Evolutionary conservation across 345 rosid genomes (phyloP), one percentile per base, ranked within the genome.

Genomic region (Iberis pinnata): DNA sequence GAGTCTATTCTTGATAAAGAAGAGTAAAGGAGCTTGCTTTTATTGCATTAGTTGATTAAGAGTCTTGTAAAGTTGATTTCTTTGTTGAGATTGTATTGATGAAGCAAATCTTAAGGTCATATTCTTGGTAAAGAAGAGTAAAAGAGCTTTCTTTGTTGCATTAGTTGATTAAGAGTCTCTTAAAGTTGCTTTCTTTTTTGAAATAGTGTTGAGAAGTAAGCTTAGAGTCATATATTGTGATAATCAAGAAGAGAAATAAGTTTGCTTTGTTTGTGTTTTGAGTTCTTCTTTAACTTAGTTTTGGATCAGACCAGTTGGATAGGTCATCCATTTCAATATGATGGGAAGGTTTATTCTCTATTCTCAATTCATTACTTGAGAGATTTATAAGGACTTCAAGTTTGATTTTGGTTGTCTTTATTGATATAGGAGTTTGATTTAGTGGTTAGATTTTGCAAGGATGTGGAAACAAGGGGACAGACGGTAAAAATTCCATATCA

Each of bases 361-460:
- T 27, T 31, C 49, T 18, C 22, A 12, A 2, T 50, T 31, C 7
- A 0, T 9, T 43, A 33, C 7, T 40, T 16, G 27, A 29, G 33
- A 7, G 22, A 27, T 60, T 14, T 12, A 5, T 46, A 26, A 56
- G 31, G 29, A 18, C n/a, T 53, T 31, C 12, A 7, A 36, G 20
- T 44, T 66, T 55, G 12, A 58, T 15, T n/a, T 31, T 7, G n/a
- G 40, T 10, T 44, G 42, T 20, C 20, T 67, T 56, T 32, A 3
- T 58, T 56, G 56, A 22, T 68, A 58, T 73, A 88, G 96, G 93
- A 77, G 4, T 40, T 62, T 8, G 98, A 92, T 61, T 53, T 83
- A 56, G 96, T 67, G 24, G 73, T 92, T 75, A 75, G 86, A 22
- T 88, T 92, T 66, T 92, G 96, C 84, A 92, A 83, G 70, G 96